phyloP scores from a whole-genome alignment of 495 filamentous ascomycete species.

The Parachaetomium inaequale region DNA sequence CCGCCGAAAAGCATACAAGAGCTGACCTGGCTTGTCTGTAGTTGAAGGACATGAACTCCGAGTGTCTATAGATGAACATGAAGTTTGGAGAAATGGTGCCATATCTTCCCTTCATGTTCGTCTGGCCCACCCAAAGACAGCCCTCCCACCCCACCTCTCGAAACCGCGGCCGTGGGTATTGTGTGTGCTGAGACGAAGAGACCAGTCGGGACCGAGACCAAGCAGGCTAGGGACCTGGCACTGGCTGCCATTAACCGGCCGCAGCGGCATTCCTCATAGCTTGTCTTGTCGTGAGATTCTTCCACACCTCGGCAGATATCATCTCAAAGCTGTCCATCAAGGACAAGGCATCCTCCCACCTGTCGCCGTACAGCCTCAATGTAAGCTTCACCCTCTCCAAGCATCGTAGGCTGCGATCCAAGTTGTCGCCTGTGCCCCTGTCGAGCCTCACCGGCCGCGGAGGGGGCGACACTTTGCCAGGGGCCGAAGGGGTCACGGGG shows the following conservation, averaged over 20 bases:
- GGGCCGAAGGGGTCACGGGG: conserved; percentile 27
- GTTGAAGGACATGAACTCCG: too few species aligned
- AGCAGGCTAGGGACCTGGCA: conserved; percentile 26
- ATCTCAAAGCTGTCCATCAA: conserved; percentile 45
- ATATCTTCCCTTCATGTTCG: neutral
- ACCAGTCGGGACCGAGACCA: neutral
- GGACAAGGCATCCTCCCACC: conserved; percentile 47
- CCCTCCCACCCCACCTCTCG: neutral
- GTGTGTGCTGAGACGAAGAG: neutral
- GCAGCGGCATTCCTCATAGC: conserved; percentile 15
- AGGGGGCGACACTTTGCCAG: conserved; percentile 37
- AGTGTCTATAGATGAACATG: too few species aligned
- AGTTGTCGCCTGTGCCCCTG: conserved; percentile 34
- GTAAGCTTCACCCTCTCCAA: conserved; percentile 44
- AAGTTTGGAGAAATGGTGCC: neutral
- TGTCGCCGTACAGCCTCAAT: conserved; percentile 46
- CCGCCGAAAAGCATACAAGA: neutral
- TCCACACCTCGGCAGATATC: conserved; percentile 35
- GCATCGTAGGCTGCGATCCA: conserved; percentile 45
- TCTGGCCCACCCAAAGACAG: neutral
- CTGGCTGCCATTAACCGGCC: conserved; percentile 13
- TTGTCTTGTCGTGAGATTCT: conserved; percentile 31
- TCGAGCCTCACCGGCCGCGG: conserved; percentile 33
- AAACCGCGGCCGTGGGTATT: conserved; percentile 16
- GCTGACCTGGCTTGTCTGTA: too few species aligned